Evolutionary conservation across 495 filamentous ascomycete genomes (phyloP).

Genomic region (Darksidea phi): DNA sequence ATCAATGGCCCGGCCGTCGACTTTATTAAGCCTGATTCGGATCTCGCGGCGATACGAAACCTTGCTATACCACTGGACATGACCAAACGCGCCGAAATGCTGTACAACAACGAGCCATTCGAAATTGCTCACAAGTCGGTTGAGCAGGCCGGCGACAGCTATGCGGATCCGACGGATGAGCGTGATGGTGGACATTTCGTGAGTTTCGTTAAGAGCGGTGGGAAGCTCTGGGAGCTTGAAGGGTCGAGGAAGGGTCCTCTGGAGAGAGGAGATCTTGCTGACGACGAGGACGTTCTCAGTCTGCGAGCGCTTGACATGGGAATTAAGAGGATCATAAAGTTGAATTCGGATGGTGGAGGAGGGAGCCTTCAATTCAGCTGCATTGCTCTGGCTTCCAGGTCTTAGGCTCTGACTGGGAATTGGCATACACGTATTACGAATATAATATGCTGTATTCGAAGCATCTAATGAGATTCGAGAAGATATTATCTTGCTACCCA

Average conservation of each 20-base stretch:
- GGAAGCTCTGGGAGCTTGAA: conserved; percentile 29
- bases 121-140: conserved; percentile 69
- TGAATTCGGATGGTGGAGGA: background rate
- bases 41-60: conserved; percentile 49
- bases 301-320: conserved; percentile 5
- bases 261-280: conserved; percentile 18
- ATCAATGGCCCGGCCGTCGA: conserved; percentile 54
- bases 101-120: conserved; percentile 68
- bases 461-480: no score
- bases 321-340: conserved; percentile 4
- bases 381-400: conserved; percentile 16
- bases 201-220: conserved; percentile 17
- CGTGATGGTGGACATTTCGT: conserved; percentile 15
- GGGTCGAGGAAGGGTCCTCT: conserved; percentile 33
- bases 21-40: conserved; percentile 47
- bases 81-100: conserved; percentile 60
- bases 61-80: conserved; percentile 54
- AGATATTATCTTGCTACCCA: no score
- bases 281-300: conserved; percentile 16
- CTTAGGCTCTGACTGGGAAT: no score
- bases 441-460: no score
- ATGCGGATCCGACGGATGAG: background rate
- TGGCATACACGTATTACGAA: no score
- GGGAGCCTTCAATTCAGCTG: conserved; percentile 2
- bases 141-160: conserved; percentile 62